These are phyloP conservation scores for Biscutella laevigata DNA, from an alignment of 441 rosid species.

Conservation along the genomic window DNA sequence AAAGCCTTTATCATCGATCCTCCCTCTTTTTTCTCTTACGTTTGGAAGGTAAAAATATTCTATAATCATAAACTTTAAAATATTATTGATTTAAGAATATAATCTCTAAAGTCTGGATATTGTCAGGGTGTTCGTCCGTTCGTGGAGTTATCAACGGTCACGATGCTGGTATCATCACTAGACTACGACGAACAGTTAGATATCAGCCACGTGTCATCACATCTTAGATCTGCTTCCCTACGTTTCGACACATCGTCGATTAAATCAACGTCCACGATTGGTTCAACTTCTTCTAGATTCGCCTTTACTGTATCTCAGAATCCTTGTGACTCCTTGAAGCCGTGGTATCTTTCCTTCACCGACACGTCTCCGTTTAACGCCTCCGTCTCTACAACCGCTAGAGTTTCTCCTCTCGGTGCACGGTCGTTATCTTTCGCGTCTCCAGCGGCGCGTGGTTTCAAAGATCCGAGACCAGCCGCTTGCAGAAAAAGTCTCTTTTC, in stretches of 20 bases:
- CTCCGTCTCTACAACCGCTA: constrained; percentile 34
- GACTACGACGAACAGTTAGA: constrained; percentile 66
- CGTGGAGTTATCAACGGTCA: constrained; percentile 65
- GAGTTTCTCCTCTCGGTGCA: constrained; percentile 54
- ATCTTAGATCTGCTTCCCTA: constrained; percentile 63
- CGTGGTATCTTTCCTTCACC: constrained; percentile 73
- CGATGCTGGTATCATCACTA: constrained; percentile 52
- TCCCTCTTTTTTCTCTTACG: constrained; percentile 73
- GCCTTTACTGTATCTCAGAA: constrained; percentile 84
- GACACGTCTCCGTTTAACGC: constrained; percentile 51
- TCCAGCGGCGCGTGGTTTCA: constrained; percentile 42
- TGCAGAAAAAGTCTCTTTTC: constrained; percentile 52
- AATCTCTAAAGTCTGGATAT: too few relatives aligned
- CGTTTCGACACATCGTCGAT: constrained; percentile 56
- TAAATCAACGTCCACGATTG: constrained; percentile 58
- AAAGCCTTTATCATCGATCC: constrained; percentile 84
- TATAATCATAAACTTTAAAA: too few relatives aligned
- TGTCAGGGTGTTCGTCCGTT: constrained; percentile 84
- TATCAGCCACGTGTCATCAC: constrained; percentile 50
- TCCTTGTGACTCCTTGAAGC: constrained; percentile 46
- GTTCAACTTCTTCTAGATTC: constrained; percentile 81
- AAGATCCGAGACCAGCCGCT: constrained; percentile 28
- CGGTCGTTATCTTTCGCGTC: constrained; percentile 77
- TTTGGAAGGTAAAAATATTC: constrained; percentile 95
- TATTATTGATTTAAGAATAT: too few relatives aligned